Base-by-base conservation (phyloP, 23 red algal species). In the Gracilaria domingensis region DNA sequence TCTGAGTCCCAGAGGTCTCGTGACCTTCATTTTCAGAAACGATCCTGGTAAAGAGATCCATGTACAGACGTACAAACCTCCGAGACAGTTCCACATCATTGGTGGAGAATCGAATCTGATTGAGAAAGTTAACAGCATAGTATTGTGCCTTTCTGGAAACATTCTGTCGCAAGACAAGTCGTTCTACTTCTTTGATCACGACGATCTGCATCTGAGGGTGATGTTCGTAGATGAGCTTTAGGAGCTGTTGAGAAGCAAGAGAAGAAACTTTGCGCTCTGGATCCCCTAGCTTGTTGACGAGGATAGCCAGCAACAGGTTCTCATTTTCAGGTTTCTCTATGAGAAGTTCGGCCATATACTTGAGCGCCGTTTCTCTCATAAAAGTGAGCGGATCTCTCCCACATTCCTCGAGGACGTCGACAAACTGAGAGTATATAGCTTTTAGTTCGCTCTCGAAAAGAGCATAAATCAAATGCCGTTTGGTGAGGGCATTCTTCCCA, bases 221-320 rank as follows among this genome's bases (percentile, higher is more conserved):
- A 75, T 96, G 88, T 34, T 84, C 57, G 17, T 86, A 35, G 56
- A 98, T 73, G 45, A 98, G 79, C 32, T 77, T 75, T 21, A 86
- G 44, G 20, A 98, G 85, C 60, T 79, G 79, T 69, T 95, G 81
- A 51, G 79, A 67, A 12, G 91, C 94, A 7, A 82, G 71, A 29
- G 86, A 87, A 18, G 96, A 91, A 50, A 95, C 86, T 12, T 66
- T 75, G 24, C 88, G 84, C 36, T 95, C 86, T 56, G 96, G 93
- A 56, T 91, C 88, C 51, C 96, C 96, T 12, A 98, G 75, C 84
- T 95, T 95, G 67, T 95, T 95, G 34, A 98, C 91, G 24, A 98
- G 91, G 83, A 95, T 54, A 23, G 85, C 75, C 32, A 98, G 88
- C 55, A 98, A 77, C 24, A 51, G 44, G 30, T 86, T 91, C 67